These are phyloP conservation scores for Hypholoma fasciculare DNA, from an alignment of 768 basidiomycete genomes.

Conservation along the genomic window DNA sequence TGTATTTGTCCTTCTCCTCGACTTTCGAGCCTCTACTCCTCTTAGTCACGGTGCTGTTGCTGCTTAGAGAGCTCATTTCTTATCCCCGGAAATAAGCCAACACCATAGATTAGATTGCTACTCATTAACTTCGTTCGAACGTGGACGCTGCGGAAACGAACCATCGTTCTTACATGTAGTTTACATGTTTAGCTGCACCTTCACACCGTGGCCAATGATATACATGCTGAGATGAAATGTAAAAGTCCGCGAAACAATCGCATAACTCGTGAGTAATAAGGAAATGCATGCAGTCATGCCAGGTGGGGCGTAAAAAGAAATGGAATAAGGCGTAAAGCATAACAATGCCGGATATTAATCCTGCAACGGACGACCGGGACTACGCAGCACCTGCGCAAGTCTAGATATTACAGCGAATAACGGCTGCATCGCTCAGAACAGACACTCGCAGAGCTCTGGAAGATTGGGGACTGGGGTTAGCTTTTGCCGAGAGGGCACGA, in stretches of 20 bases:
- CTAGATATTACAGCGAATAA: background rate
- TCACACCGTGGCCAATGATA: background rate
- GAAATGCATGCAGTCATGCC: background rate
- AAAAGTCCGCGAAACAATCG: background rate
- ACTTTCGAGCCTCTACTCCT: background rate
- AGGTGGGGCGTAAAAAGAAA: background rate
- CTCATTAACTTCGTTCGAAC: no score
- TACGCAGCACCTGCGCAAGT: background rate
- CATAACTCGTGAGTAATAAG: constrained; percentile 3
- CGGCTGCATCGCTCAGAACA: constrained; percentile 38
- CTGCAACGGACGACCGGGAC: background rate
- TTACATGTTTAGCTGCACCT: background rate
- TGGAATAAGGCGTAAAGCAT: background rate
- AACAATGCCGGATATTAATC: background rate
- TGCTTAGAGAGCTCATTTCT: background rate
- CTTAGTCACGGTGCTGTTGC: no score
- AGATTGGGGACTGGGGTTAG: constrained; percentile 1
- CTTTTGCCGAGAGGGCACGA: constrained; percentile 4
- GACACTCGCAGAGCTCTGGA: constrained; percentile 74
- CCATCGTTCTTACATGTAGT: background rate
- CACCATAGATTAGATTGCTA: no score
- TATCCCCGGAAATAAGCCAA: background rate
- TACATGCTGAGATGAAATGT: background rate
- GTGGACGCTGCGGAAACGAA: no score
- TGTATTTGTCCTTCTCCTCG: background rate